Base-by-base conservation (phyloP, 495 filamentous ascomycete genomes). In the Annulohypoxylon moriforme region DNA sequence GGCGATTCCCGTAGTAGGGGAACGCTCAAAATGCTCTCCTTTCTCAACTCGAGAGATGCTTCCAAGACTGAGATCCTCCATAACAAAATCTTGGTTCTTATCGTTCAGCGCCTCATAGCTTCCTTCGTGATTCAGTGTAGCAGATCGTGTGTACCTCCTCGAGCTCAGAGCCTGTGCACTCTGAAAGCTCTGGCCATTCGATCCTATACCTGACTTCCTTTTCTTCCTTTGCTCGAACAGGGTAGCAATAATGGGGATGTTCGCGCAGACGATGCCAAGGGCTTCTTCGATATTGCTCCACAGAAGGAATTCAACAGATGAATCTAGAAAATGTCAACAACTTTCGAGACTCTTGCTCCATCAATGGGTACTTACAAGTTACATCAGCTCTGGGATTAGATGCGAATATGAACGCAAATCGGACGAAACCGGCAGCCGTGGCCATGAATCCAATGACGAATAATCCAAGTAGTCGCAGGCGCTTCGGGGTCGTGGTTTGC, bases 381-480 rank as follows among this genome's bases (percentile, higher is more conserved):
- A 34, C 50, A 6, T 55, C 50, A 11, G 50, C 27, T 20, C 50
- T 55, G 14, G 50, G 50, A 13, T 55, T 55, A 5, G 50, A 11
- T 1, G 50, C 50, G 34, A 55, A 55, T 33, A 55, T 55, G 29
- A 55, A 55, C n/a, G 50, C 25, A 20, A 55, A 55, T n/a, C 50
- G 29, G n/a, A 55, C 50, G 29, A 55, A 55, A 6, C 50, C 50
- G 0, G 50, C 50, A 34, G 50, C 50, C 8, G 50, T 55, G 9
- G 50, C 50, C 50, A 55, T 55, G 14, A 55, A 55, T 55, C 50
- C 50, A 20, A 55, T 55, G n/a, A 55, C 29, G 20, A 55, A 55
- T 20, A 55, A 8, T n/a, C n/a, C 50, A 20, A 55, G 50, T 13
- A 55, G 8, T 9, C 50, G 50, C 16, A 55, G 16, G 50, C 50